phyloP scores from a whole-genome alignment of 768 basidiomycete genomes.

The Boletus speciosus region DNA sequence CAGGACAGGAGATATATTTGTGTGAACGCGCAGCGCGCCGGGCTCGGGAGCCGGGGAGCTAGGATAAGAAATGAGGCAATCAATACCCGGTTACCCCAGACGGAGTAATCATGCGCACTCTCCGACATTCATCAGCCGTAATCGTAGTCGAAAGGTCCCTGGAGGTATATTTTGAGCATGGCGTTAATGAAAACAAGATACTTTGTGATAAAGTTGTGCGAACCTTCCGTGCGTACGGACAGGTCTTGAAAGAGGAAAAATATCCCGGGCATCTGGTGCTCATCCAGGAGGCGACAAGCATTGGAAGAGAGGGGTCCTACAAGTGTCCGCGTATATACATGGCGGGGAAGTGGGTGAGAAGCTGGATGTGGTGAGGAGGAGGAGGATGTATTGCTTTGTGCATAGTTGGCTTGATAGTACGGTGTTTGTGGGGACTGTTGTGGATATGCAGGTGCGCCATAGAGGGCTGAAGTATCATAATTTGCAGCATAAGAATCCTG shows the following conservation, averaged over 20 bases:
- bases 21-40: conserved; percentile 64
- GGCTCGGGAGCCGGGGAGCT: conserved; percentile 73
- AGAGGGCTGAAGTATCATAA: conserved; percentile 24
- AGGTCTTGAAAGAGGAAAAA: conserved; percentile 96
- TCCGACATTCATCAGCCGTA: conserved; percentile 88
- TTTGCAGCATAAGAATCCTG: conserved; percentile 25
- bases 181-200: conserved; percentile 20
- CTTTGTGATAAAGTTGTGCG: conserved; percentile 27
- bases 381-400: conserved; percentile 23
- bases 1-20: conserved; percentile 67
- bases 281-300: conserved; percentile 80
- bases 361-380: conserved; percentile 30
- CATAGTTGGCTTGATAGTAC: conserved; percentile 27
- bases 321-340: conserved; percentile 80
- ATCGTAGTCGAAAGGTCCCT: conserved; percentile 83
- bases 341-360: conserved; percentile 51
- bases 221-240: conserved; percentile 90
- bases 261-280: conserved; percentile 80
- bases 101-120: conserved; percentile 57
- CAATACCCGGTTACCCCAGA: conserved; percentile 16
- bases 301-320: conserved; percentile 88
- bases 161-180: conserved; percentile 15
- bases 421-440: conserved; percentile 30
- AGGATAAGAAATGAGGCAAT: conserved; percentile 22
- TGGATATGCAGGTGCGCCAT: conserved; percentile 25